Percentiles rank a stretch among this genome's conserved stretches.
These are phyloP conservation scores for Vitis rotundifolia DNA, from an alignment of 164 flowering plant species.

Conservation along the genomic window DNA sequence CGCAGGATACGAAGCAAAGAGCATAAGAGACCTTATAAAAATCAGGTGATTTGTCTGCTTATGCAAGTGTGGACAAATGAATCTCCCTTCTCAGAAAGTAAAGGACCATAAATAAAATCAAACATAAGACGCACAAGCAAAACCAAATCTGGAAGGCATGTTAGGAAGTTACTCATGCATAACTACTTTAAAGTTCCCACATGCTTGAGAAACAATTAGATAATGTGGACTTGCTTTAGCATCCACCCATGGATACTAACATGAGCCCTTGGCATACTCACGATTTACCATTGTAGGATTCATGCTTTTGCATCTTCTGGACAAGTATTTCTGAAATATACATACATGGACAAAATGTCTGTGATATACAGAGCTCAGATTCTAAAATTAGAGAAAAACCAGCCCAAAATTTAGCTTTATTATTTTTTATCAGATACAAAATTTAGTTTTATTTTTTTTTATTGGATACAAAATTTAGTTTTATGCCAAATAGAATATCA, in stretches of 20 bases:
- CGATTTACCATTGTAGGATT: not conserved
- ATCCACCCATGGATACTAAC: not conserved
- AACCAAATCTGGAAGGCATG: not conserved
- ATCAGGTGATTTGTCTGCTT: no score
- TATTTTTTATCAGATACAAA: no score
- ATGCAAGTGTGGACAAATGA: not conserved
- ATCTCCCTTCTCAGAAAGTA: not conserved
- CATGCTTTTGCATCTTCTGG: not conserved
- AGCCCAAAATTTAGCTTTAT: no score
- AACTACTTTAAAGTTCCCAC: not conserved
- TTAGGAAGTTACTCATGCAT: not conserved
- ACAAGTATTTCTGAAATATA: no score
- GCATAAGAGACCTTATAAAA: no score
- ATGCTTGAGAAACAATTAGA: not conserved
- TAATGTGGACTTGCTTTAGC: not conserved
- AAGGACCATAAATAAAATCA: not conserved
- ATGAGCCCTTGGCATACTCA: not conserved
- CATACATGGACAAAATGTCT: no score
- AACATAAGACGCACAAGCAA: not conserved
- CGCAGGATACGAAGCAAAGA: no score
- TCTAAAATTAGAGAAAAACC: no score
- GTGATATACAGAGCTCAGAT: no score
- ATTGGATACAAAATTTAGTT: no score
- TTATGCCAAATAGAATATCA: no score
- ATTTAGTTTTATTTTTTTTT: no score